Conservation (phyloP, 1,284 basidiomycete species). For the Mixia osmundae region DNA sequence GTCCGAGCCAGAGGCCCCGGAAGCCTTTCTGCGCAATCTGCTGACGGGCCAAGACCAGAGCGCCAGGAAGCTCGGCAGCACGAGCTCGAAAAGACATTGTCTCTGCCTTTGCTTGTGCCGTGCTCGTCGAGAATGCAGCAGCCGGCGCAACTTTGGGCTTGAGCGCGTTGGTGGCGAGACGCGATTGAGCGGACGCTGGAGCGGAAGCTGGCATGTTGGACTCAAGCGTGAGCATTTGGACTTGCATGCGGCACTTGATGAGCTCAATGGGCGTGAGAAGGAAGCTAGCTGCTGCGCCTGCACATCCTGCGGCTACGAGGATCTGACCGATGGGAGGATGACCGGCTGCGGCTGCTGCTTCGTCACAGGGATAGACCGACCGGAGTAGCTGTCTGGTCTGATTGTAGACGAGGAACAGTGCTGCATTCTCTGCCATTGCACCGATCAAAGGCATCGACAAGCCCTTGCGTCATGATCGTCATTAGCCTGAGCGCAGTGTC, state of each 20-base stretch:
- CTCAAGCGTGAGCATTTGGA: conserved; percentile 47
- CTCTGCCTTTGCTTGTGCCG: conserved; percentile 11
- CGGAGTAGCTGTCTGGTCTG: conserved; percentile 48
- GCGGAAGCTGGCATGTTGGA: too few relatives aligned
- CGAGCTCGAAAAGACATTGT: conserved; percentile 16
- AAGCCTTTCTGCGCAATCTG: conserved; percentile 43
- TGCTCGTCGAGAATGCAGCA: conserved; percentile 15
- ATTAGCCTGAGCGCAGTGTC: not conserved
- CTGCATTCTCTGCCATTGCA: conserved; percentile 75
- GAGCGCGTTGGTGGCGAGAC: conserved; percentile 9
- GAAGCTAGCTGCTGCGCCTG: conserved; percentile 58
- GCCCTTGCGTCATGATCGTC: conserved; percentile 30
- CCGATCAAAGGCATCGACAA: conserved; percentile 68
- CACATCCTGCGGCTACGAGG: conserved; percentile 48
- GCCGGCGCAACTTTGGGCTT: too few relatives aligned
- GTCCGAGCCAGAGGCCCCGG: conserved; percentile 62
- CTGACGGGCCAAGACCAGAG: conserved; percentile 39
- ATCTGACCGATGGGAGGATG: conserved; percentile 33
- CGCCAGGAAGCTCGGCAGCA: conserved; percentile 37
- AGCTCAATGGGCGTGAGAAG: conserved; percentile 76
- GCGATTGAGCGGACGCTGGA: conserved; percentile 15
- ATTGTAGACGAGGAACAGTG: conserved; percentile 63
- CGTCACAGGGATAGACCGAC: conserved; percentile 10
- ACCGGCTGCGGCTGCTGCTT: too few relatives aligned
- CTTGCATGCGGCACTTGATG: conserved; percentile 88